Evolutionary conservation across 345 rosid species (phyloP).

Genomic region (Eutrema heterophyllum): DNA sequence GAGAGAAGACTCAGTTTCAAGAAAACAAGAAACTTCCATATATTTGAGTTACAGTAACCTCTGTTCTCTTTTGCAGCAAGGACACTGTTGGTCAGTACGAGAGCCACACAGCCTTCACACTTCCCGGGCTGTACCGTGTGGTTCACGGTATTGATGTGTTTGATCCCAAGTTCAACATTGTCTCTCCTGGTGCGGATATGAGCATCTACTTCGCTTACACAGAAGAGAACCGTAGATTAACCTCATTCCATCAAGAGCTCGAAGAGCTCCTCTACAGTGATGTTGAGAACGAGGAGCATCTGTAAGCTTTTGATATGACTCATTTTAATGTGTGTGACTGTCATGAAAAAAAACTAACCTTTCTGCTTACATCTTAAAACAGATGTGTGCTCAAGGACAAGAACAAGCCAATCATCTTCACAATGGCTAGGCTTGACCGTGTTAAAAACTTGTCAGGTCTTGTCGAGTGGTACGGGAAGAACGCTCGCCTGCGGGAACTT

Average conservation of each 20-base stretch:
- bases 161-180: slow-evolving; percentile 88
- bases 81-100: slow-evolving; percentile 81
- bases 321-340: background rate
- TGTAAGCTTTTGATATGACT: slow-evolving; percentile 37
- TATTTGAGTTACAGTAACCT: background rate
- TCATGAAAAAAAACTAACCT: background rate
- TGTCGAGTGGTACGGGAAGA: slow-evolving; percentile 90
- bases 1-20: background rate
- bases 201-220: slow-evolving; percentile 73
- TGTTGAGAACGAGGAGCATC: slow-evolving; percentile 68
- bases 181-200: slow-evolving; percentile 83
- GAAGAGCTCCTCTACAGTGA: slow-evolving; percentile 72
- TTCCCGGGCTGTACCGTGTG: slow-evolving; percentile 72
- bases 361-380: background rate
- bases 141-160: slow-evolving; percentile 76
- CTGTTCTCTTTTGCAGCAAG: slow-evolving; percentile 44
- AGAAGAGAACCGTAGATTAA: slow-evolving; percentile 49
- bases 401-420: slow-evolving; percentile 73
- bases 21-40: background rate
- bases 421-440: slow-evolving; percentile 92
- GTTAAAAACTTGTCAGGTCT: slow-evolving; percentile 83
- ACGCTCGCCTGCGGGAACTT: slow-evolving; percentile 50
- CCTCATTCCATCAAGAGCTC: slow-evolving; percentile 56
- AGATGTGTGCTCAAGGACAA: slow-evolving; percentile 76
- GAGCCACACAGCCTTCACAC: slow-evolving; percentile 81